Evolutionary conservation across 441 rosid genomes (phyloP).

Genomic region (Erodium chrysanthum): DNA sequence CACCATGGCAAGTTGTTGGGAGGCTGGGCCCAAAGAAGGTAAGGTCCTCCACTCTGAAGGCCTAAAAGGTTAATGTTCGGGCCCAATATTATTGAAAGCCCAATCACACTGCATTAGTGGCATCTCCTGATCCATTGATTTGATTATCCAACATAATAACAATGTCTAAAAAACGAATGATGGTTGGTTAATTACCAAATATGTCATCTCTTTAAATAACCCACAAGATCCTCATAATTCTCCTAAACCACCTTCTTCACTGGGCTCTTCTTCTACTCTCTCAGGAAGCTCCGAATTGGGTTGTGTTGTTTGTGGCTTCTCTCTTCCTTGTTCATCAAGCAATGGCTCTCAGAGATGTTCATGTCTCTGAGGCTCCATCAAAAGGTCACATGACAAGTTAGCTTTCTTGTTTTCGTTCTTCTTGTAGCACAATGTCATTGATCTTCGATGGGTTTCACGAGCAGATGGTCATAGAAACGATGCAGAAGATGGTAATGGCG

Average conservation of each 20-base stretch:
- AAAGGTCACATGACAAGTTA: neutral
- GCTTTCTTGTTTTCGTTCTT: neutral
- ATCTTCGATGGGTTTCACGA: neutral
- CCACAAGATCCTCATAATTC: neutral
- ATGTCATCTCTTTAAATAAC: neutral
- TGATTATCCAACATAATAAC: too few relatives aligned
- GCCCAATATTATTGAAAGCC: too few relatives aligned
- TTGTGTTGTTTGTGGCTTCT: neutral
- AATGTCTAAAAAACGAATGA: neutral
- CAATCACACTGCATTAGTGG: neutral
- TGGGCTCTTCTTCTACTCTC: too few relatives aligned
- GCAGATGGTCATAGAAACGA: neutral
- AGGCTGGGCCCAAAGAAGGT: too few relatives aligned
- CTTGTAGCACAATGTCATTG: neutral
- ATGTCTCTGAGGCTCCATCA: neutral
- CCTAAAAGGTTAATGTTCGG: too few relatives aligned
- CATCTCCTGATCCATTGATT: neutral
- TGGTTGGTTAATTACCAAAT: neutral
- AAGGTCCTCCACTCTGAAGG: too few relatives aligned
- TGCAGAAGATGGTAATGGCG: constrained; percentile 18
- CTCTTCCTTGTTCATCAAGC: neutral
- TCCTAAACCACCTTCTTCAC: neutral
- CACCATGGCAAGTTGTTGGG: too few relatives aligned
- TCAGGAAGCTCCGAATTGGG: neutral
- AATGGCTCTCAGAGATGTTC: neutral